These are phyloP conservation scores for Globisporangium camurandrum DNA, from an alignment of 352 stramenopile genomes.

Conservation along the genomic window DNA sequence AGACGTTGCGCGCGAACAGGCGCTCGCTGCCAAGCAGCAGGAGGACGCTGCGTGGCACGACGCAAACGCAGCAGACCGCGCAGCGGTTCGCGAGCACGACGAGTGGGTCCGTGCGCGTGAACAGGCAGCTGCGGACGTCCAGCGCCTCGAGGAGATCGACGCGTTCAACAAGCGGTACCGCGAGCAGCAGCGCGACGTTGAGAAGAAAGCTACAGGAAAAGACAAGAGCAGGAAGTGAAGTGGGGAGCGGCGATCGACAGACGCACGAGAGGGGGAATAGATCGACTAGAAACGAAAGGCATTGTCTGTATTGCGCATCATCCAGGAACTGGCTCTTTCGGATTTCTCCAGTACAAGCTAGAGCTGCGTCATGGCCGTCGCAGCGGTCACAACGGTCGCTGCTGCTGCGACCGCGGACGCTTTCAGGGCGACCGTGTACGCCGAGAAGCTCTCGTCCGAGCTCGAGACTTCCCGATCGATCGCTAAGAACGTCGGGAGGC, in stretches of 20 bases:
- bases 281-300: too few species aligned
- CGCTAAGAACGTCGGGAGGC: conserved; percentile 67
- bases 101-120: conserved; percentile 41
- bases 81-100: conserved; percentile 32
- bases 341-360: too few species aligned
- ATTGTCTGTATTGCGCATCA: conserved; percentile 1
- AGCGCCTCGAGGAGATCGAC: conserved; percentile 40
- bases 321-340: conserved; percentile 10
- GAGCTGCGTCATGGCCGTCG: conserved; percentile 1
- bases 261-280: too few species aligned
- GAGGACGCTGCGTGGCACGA: conserved; percentile 44
- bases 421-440: conserved; percentile 79
- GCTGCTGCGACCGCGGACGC: conserved; percentile 7
- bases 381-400: conserved; percentile 8
- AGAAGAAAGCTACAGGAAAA: conserved; percentile 45
- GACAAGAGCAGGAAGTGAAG: conserved; percentile 35
- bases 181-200: conserved; percentile 22
- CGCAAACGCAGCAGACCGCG: conserved; percentile 37
- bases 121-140: conserved; percentile 33
- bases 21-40: conserved; percentile 26
- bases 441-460: conserved; percentile 59
- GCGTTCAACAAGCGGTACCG: conserved; percentile 49
- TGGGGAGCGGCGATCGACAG: not conserved
- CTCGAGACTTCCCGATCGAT: conserved; percentile 56
- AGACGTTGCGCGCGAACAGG: conserved; percentile 22